Percentiles rank a stretch among this genome's conserved stretches.
Conservation (phyloP, 2,329 filamentous ascomycete species). For the Emmonsia crescens region DNA sequence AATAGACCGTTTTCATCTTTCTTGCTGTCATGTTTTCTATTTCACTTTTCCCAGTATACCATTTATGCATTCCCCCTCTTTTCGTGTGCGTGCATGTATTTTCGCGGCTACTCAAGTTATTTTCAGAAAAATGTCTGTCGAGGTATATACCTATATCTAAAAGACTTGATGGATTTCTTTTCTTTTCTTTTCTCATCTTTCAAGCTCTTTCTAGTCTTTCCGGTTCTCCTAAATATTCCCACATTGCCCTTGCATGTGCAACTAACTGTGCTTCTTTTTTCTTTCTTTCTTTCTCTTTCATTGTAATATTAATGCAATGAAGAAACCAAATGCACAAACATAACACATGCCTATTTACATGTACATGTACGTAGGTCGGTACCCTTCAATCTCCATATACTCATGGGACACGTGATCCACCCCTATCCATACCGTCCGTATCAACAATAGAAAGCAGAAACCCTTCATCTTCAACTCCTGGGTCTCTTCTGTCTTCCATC, state of each 20-base stretch:
- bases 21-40: neutral
- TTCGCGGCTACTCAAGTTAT: neutral
- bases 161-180: neutral
- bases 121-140: neutral
- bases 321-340: neutral
- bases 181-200: neutral
- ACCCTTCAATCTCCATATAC: neutral
- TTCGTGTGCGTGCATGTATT: neutral
- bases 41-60: neutral
- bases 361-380: neutral
- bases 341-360: neutral
- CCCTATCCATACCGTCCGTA: neutral
- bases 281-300: neutral
- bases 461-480: neutral
- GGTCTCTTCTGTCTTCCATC: neutral
- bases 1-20: neutral
- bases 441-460: too few species aligned
- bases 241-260: neutral
- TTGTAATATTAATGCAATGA: neutral
- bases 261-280: neutral
- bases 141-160: neutral
- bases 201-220: neutral
- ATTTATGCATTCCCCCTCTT: neutral
- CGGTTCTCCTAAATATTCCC: neutral
- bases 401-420: neutral